Base-by-base conservation (phyloP, 139 green algal genomes). In the Chlorella sp. region DNA sequence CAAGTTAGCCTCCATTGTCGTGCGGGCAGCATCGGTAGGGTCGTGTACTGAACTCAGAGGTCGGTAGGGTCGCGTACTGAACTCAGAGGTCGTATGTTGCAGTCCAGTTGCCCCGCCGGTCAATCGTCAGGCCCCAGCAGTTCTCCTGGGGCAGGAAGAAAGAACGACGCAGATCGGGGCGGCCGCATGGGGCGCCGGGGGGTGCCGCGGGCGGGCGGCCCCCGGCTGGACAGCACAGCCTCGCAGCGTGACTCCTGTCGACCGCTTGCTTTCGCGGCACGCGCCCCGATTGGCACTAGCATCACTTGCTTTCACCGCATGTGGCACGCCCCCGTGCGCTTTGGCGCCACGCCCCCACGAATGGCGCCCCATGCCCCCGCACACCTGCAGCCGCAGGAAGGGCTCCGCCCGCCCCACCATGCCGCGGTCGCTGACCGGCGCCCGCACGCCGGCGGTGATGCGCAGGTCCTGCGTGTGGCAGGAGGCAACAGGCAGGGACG, bases 51-150 rank as follows among this genome's bases (percentile, higher is more conserved):
- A 41, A 67, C 21, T 8, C 11, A 67, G 29, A 67, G 21, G 21
- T 14, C 1, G 42, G 59, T 29, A 11, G 21, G 14, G 31, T 12
- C 59, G 42, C n/a, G 11, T 3, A 53, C 53, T 62, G 12, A n/a
- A 8, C 29, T 73, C 67, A 79, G 9, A 79, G 73, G 61, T 79
- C 73, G 36, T 79, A 79, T 1, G 40, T 41, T 3, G 73, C 50
- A 6, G 41, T 36, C 73, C 73, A 79, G 60, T 73, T 6, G 43
- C 73, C 62, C 33, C 73, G 41, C 29, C 41, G 62, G 36, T 64
- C 25, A 33, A 71, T 51, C 8, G 62, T 71, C 48, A 79, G 62
- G 45, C 45, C 29, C 73, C 73, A 79, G 50, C 62, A 73, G 62
- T 79, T 79, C 50, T 79, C 73, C 63, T 55, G 46, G 46, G 46